These are phyloP conservation scores for Astrothelium macrocarpum DNA, from an alignment of 495 filamentous ascomycete species.

Conservation along the genomic window DNA sequence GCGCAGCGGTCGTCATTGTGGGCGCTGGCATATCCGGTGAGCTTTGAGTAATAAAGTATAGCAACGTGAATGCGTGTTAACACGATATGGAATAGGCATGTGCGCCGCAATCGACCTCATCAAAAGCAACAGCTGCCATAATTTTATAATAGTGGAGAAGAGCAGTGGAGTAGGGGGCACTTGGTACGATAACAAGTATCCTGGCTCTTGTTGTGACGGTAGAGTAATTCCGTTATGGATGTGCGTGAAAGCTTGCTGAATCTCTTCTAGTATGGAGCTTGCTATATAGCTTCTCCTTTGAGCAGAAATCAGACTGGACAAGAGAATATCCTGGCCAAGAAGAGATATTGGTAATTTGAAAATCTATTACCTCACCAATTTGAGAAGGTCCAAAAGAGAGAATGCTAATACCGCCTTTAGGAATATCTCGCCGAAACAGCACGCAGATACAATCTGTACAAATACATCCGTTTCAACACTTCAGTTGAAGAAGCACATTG, in stretches of 20 bases:
- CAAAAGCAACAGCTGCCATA: constrained; percentile 41
- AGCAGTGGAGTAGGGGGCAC: constrained; percentile 46
- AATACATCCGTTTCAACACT: constrained; percentile 48
- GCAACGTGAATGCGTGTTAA: background rate
- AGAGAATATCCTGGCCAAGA: constrained; percentile 54
- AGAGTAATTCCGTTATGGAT: background rate
- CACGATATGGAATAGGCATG: constrained; percentile 24
- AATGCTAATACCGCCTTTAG: background rate
- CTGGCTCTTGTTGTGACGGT: constrained; percentile 34
- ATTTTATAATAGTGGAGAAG: constrained; percentile 49
- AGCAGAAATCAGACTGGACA: constrained; percentile 55
- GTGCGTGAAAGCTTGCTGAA: constrained; percentile 16
- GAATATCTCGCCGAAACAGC: constrained; percentile 48
- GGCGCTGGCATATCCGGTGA: constrained; percentile 44
- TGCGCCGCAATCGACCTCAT: constrained; percentile 51
- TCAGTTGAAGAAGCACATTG: constrained; percentile 43
- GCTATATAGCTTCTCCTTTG: constrained; percentile 58
- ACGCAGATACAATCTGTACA: constrained; percentile 49
- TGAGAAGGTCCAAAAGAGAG: background rate
- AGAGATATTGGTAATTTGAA: constrained; percentile 42
- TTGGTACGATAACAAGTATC: constrained; percentile 48
- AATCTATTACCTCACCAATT: background rate
- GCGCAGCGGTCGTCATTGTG: constrained; percentile 45
- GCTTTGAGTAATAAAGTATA: background rate
- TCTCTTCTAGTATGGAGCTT: constrained; percentile 32